Conservation (phyloP, 2,329 filamentous ascomycete species). For the Aureobasidium sp. region DNA sequence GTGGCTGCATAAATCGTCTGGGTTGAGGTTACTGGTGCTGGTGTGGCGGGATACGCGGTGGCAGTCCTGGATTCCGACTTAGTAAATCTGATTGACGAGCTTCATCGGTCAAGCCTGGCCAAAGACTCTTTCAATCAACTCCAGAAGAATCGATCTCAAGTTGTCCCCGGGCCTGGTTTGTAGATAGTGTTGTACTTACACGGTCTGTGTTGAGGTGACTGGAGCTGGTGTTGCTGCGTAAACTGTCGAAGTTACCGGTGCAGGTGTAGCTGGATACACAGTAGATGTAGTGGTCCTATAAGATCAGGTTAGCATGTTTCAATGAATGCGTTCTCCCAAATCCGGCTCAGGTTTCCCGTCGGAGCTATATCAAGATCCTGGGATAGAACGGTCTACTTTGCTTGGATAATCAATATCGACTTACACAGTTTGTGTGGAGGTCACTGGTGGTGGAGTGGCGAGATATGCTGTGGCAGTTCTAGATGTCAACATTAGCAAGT, state of each 20-base stretch:
- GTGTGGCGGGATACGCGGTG: background rate
- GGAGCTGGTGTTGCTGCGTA: background rate
- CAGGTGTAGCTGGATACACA: background rate
- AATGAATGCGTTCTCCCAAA: no score
- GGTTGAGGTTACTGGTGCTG: background rate
- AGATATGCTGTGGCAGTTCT: background rate
- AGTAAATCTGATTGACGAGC: no score
- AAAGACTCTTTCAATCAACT: no score
- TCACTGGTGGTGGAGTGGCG: background rate
- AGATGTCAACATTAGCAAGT: no score
- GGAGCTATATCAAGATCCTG: no score
- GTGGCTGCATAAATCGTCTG: background rate
- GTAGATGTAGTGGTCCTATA: background rate
- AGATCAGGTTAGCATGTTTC: background rate
- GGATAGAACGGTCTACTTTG: no score
- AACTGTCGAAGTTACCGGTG: background rate
- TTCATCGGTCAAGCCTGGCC: no score
- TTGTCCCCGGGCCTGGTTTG: no score
- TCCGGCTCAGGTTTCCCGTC: no score
- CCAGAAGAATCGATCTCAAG: no score
- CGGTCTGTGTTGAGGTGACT: background rate
- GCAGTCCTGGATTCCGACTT: no score
- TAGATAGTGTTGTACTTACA: background rate
- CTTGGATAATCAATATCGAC: background rate
- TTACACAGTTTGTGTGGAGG: background rate